Evolutionary conservation across 202 grass and related monocot species (phyloP).

Genomic region (Brachypodium distachyon): DNA sequence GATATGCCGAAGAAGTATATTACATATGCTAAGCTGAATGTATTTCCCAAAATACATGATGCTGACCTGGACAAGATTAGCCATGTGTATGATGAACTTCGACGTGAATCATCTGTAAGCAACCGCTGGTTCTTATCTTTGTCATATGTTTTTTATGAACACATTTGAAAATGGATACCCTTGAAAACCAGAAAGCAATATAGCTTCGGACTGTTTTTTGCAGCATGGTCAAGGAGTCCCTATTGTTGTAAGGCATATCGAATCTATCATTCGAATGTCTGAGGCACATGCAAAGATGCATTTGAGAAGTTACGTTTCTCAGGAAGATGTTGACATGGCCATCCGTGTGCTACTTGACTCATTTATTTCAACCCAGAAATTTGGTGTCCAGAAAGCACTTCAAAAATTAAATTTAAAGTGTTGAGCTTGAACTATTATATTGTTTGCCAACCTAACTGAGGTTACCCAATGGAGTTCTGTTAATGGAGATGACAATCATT

Average conservation of each 20-base stretch:
- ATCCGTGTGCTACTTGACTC: slow-evolving; percentile 96
- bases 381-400: slow-evolving; percentile 91
- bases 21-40: slow-evolving; percentile 86
- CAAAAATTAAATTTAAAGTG: slow-evolving; percentile 56
- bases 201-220: slow-evolving; percentile 18
- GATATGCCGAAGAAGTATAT: slow-evolving; percentile 98
- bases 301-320: slow-evolving; percentile 76
- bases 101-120: slow-evolving; percentile 81
- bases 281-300: slow-evolving; percentile 97
- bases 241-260: slow-evolving; percentile 95
- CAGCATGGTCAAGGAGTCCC: slow-evolving; percentile 94
- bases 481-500: neutral
- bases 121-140: neutral
- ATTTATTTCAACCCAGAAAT: slow-evolving; percentile 94
- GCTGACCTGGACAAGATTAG: slow-evolving; percentile 86
- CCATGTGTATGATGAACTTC: slow-evolving; percentile 90
- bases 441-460: neutral
- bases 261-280: slow-evolving; percentile 93
- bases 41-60: slow-evolving; percentile 95
- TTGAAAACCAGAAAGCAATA: slow-evolving; percentile 6
- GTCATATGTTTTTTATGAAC: neutral
- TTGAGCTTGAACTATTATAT: neutral
- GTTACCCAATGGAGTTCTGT: neutral
- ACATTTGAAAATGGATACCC: neutral
- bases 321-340: slow-evolving; percentile 97